A percentile compares a stretch with the other conserved stretches of the same genome.
Conservation (phyloP, 805 yeast genomes). For the Cyberlindnera euphorbiiphila region DNA sequence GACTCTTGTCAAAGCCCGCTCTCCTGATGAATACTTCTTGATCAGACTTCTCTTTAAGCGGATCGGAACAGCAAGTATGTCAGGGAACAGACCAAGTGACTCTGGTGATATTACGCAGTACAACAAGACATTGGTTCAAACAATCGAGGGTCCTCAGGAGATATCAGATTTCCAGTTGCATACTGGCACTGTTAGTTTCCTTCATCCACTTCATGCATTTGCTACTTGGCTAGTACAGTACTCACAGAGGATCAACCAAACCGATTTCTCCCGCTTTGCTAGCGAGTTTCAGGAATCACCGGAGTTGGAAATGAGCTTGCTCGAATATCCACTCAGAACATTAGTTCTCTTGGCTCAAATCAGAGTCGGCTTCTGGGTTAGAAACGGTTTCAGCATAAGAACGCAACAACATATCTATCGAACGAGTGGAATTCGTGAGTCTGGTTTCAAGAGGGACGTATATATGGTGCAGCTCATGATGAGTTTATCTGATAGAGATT, state of each 20-base stretch:
- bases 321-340: constrained; percentile 76
- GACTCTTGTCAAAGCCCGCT: constrained; percentile 29
- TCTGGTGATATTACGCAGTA: constrained; percentile 12
- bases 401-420: constrained; percentile 78
- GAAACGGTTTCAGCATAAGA: constrained; percentile 82
- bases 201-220: constrained; percentile 78
- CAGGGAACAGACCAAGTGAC: neutral
- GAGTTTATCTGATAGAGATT: constrained; percentile 52
- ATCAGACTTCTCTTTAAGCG: constrained; percentile 13
- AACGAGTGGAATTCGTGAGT: constrained; percentile 74
- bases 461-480: constrained; percentile 62
- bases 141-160: constrained; percentile 23
- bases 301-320: constrained; percentile 16
- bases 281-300: constrained; percentile 12
- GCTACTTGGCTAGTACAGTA: constrained; percentile 68
- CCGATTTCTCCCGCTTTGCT: constrained; percentile 10
- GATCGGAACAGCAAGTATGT: constrained; percentile 3
- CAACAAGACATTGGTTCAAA: constrained; percentile 15
- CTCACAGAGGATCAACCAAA: constrained; percentile 28
- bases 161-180: constrained; percentile 42
- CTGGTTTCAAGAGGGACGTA: constrained; percentile 76
- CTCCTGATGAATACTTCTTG: neutral
- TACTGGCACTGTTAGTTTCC: constrained; percentile 54
- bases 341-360: constrained; percentile 79
- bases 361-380: constrained; percentile 87